Conservation (phyloP, 768 basidiomycete genomes). For the Suillus americanus region DNA sequence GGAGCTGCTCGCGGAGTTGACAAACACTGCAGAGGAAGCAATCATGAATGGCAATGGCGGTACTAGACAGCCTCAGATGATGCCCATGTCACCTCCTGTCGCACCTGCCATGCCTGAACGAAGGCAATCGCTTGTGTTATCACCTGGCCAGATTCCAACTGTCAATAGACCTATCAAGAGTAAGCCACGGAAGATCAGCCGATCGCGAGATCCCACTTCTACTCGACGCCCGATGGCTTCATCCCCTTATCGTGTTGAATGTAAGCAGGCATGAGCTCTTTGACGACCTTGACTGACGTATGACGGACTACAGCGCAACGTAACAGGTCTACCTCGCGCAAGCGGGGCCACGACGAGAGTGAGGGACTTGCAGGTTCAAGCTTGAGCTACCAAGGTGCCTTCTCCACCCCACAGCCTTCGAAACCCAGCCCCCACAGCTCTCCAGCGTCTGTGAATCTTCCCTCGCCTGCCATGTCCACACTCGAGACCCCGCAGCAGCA, state of each 20-base stretch:
- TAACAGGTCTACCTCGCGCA: conserved; percentile 74
- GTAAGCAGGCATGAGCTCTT: conserved; percentile 33
- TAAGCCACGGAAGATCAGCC: conserved; percentile 51
- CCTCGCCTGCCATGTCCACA: conserved; percentile 63
- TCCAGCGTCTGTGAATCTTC: conserved; percentile 68
- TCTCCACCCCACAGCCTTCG: conserved; percentile 51
- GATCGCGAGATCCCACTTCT: conserved; percentile 57
- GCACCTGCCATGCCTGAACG: conserved; percentile 46
- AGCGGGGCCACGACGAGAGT: conserved; percentile 68
- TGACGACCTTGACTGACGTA: conserved; percentile 16
- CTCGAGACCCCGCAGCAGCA: conserved; percentile 43
- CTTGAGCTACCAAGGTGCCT: conserved; percentile 51
- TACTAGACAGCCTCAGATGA: conserved; percentile 18
- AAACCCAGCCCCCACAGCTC: conserved; percentile 71
- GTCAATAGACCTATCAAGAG: conserved; percentile 52
- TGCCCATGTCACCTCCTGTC: conserved; percentile 26
- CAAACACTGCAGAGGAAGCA: conserved; percentile 68
- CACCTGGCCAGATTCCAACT: conserved; percentile 38
- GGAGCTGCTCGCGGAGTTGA: conserved; percentile 70
- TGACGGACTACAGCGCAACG: conserved; percentile 48
- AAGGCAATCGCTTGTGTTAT: conserved; percentile 51
- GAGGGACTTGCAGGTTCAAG: conserved; percentile 46
- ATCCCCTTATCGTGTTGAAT: conserved; percentile 65
- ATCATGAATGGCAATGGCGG: conserved; percentile 38
- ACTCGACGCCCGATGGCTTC: conserved; percentile 56